Conservation (phyloP, 2,329 filamentous ascomycete genomes). For the Pyrenochaeta sp. region DNA sequence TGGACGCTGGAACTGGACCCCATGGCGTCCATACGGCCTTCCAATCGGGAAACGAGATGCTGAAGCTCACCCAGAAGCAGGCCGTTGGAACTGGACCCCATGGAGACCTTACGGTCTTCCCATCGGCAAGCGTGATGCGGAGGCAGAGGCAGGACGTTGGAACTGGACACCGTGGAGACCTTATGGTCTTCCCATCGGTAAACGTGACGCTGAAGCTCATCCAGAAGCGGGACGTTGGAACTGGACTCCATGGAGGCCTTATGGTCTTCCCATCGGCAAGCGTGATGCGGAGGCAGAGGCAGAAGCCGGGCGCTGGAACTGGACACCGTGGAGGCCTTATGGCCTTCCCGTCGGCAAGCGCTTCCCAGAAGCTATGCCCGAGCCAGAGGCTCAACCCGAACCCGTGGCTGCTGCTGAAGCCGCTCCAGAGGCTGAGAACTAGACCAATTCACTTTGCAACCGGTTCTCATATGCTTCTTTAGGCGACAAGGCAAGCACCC, state of each 20-base stretch:
- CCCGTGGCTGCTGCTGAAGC: neutral
- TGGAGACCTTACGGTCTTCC: slow-evolving; percentile 45
- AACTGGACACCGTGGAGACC: slow-evolving; percentile 7
- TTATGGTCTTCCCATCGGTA: slow-evolving; percentile 8
- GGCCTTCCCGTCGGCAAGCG: slow-evolving; percentile 38
- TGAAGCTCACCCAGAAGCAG: slow-evolving; percentile 3
- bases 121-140: slow-evolving; percentile 39
- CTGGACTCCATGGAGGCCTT: slow-evolving; percentile 10
- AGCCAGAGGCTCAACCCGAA: slow-evolving; percentile 6
- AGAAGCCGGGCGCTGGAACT: neutral
- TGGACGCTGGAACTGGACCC: neutral
- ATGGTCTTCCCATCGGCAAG: slow-evolving; percentile 33
- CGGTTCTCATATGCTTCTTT: neutral
- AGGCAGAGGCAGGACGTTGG: slow-evolving; percentile 8
- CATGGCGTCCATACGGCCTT: slow-evolving; percentile 1
- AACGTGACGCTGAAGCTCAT: slow-evolving; percentile 17
- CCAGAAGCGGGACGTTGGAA: slow-evolving; percentile 4
- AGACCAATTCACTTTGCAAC: neutral
- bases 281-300: slow-evolving; percentile 44
- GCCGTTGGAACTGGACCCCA: slow-evolving; percentile 22
- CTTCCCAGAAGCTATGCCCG: slow-evolving; percentile 36
- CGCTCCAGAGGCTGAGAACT: neutral
- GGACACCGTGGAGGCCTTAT: slow-evolving; percentile 10
- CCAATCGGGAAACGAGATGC: slow-evolving; percentile 32
- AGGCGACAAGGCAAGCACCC: neutral